Conservation (phyloP, 495 filamentous ascomycete genomes). For the Ascodesmis nigricans region DNA sequence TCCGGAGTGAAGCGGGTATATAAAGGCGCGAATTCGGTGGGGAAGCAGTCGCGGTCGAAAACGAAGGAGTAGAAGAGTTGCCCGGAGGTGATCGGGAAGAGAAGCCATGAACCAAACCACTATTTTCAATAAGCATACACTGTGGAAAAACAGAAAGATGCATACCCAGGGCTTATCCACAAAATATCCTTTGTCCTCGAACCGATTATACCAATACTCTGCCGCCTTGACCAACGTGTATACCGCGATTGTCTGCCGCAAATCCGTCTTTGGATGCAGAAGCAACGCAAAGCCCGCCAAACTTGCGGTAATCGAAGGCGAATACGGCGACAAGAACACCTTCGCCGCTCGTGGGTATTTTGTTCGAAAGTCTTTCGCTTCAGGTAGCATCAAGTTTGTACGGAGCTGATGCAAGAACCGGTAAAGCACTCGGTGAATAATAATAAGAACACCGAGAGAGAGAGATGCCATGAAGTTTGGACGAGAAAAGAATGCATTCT, state of each 20-base stretch:
- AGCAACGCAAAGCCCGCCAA: conserved; percentile 63
- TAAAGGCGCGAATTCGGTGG: conserved; percentile 45
- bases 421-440: conserved; percentile 72
- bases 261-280: conserved; percentile 52
- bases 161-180: conserved; percentile 31
- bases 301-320: conserved; percentile 72
- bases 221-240: conserved; percentile 55
- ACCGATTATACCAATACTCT: conserved; percentile 68
- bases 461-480: conserved; percentile 56
- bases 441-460: conserved; percentile 59
- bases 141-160: background rate
- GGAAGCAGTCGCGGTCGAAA: conserved; percentile 80
- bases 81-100: conserved; percentile 78
- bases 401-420: conserved; percentile 73
- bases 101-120: conserved; percentile 95
- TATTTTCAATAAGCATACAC: conserved; percentile 23
- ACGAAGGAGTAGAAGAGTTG: conserved; percentile 81
- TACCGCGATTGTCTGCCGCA: conserved; percentile 58
- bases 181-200: conserved; percentile 61
- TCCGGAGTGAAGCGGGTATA: conserved; percentile 50
- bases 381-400: conserved; percentile 47
- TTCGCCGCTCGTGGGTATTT: conserved; percentile 57
- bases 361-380: conserved; percentile 51
- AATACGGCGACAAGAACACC: conserved; percentile 56
- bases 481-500: conserved; percentile 38